phyloP scores from a whole-genome alignment of 2,329 filamentous ascomycete species.

The Didymella pomorum region DNA sequence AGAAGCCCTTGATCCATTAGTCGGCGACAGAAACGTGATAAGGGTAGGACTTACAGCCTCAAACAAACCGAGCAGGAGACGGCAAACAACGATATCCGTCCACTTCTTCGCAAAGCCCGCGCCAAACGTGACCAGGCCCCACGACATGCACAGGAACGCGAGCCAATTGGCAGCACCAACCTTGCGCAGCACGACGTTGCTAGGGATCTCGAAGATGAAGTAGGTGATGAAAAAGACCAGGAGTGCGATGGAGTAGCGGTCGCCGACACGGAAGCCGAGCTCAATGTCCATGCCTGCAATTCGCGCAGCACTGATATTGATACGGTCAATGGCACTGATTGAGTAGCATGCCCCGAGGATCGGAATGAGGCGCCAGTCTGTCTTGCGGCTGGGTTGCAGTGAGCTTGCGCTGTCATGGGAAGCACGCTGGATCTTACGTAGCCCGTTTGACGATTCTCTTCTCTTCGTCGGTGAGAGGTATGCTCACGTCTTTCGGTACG shows the following conservation, averaged over 20 bases:
- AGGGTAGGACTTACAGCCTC: slow-evolving; percentile 26
- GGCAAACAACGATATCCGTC: slow-evolving; percentile 30
- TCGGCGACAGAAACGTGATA: neutral
- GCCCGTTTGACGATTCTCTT: neutral
- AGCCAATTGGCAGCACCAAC: slow-evolving; percentile 36
- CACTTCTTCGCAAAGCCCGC: slow-evolving; percentile 31
- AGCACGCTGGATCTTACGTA: neutral
- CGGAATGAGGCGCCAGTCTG: slow-evolving; percentile 38
- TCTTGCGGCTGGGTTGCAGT: slow-evolving; percentile 35
- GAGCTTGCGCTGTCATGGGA: neutral
- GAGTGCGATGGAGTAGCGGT: slow-evolving; percentile 58
- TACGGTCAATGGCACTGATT: slow-evolving; percentile 33
- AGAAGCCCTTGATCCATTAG: neutral
- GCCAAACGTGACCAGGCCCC: slow-evolving; percentile 32
- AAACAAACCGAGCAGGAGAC: slow-evolving; percentile 33
- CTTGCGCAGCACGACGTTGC: slow-evolving; percentile 59
- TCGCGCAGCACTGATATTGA: slow-evolving; percentile 32
- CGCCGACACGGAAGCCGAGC: slow-evolving; percentile 51
- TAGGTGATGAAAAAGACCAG: slow-evolving; percentile 64
- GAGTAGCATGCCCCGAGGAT: slow-evolving; percentile 39
- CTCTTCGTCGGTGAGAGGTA: neutral
- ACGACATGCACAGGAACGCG: slow-evolving; percentile 29
- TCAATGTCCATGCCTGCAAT: slow-evolving; percentile 59
- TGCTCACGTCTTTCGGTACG: neutral
- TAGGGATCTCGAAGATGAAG: slow-evolving; percentile 61